Evolutionary conservation across 2,329 filamentous ascomycete species (phyloP).

Genomic region (Exophiala bonariae): DNA sequence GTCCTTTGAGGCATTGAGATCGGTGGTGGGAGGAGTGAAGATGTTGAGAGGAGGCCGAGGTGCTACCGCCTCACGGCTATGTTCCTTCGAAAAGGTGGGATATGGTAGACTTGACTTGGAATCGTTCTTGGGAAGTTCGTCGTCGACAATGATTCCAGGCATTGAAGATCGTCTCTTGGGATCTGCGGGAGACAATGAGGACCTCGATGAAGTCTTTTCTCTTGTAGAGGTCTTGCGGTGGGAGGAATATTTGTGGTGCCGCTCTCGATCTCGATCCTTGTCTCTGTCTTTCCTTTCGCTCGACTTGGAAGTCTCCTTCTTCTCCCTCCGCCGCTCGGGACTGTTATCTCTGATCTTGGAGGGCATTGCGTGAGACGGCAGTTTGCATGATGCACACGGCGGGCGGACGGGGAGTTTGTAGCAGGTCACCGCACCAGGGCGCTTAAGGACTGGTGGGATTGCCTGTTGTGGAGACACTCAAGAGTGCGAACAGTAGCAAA

Average conservation of each 20-base stretch:
- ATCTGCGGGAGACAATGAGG: slow-evolving; percentile 29
- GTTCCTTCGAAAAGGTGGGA: slow-evolving; percentile 82
- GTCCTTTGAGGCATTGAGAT: slow-evolving; percentile 58
- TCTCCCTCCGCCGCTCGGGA: slow-evolving; percentile 18
- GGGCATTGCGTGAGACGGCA: slow-evolving; percentile 23
- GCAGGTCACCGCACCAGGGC: neutral
- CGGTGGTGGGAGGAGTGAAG: slow-evolving; percentile 71
- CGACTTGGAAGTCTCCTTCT: slow-evolving; percentile 15
- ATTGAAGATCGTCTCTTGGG: slow-evolving; percentile 31
- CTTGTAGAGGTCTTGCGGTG: slow-evolving; percentile 24
- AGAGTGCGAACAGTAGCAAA: too few species aligned
- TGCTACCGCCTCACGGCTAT: slow-evolving; percentile 82
- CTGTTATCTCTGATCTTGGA: slow-evolving; percentile 26
- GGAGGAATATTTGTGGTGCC: slow-evolving; percentile 10
- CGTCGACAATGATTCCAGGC: slow-evolving; percentile 24
- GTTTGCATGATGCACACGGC: slow-evolving; percentile 23
- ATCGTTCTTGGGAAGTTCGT: slow-evolving; percentile 28
- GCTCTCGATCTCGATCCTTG: slow-evolving; percentile 17
- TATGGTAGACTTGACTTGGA: slow-evolving; percentile 64
- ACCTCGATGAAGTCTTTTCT: slow-evolving; percentile 25
- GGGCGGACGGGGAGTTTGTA: neutral
- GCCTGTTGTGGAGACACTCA: too few species aligned
- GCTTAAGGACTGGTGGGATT: neutral
- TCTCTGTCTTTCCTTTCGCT: slow-evolving; percentile 16
- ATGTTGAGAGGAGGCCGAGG: slow-evolving; percentile 51